These are phyloP conservation scores for Aquilaria malaccensis DNA, from an alignment of 345 rosid species.

Conservation along the genomic window DNA sequence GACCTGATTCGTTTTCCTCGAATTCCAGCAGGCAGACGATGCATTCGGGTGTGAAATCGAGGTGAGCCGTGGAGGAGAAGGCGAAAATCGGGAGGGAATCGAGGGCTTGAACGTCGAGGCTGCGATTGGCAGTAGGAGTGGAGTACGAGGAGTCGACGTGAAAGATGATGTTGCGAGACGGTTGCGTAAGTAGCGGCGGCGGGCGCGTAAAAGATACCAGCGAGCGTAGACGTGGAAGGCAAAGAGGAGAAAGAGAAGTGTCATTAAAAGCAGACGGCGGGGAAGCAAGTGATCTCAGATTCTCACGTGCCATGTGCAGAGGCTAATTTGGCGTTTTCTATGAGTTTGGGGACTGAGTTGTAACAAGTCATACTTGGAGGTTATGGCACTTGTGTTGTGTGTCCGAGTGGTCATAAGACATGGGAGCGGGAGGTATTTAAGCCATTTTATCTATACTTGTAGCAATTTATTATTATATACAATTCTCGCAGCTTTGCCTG, in stretches of 20 bases:
- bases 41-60: constrained; percentile 48
- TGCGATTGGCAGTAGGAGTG: constrained; percentile 20
- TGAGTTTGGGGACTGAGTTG: too few relatives aligned
- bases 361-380: too few relatives aligned
- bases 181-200: constrained; percentile 38
- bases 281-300: too few relatives aligned
- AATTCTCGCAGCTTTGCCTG: too few relatives aligned
- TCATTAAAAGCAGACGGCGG: too few relatives aligned
- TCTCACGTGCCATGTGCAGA: too few relatives aligned
- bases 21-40: constrained; percentile 82
- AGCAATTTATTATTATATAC: too few relatives aligned
- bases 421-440: too few relatives aligned
- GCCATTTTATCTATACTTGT: too few relatives aligned
- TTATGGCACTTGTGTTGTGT: too few relatives aligned
- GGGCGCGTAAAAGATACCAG: constrained; percentile 69
- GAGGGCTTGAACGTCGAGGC: constrained; percentile 52
- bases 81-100: constrained; percentile 62
- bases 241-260: constrained; percentile 45
- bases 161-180: constrained; percentile 46
- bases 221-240: constrained; percentile 82
- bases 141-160: constrained; percentile 21
- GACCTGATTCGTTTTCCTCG: constrained; percentile 70
- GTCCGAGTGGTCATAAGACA: too few relatives aligned
- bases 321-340: too few relatives aligned
- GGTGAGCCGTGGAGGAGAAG: constrained; percentile 34